Base-by-base conservation (phyloP, 441 rosid genomes). In the Erodium trifolium region DNA sequence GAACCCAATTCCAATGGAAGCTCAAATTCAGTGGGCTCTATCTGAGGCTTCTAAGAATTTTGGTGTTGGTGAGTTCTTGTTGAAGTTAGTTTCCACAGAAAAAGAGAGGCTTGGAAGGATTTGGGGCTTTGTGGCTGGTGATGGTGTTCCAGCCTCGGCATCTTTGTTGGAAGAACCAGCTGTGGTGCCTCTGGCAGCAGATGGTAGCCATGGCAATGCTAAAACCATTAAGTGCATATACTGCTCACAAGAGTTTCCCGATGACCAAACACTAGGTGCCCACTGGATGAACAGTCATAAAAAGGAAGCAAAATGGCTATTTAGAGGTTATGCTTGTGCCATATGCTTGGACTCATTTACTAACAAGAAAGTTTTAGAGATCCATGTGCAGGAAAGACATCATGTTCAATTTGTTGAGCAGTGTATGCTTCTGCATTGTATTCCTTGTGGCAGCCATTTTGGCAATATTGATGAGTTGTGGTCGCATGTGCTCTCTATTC, bases 261-360 rank as follows among this genome's bases (percentile, higher is more conserved):
- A 84, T 78, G 88, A 82, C 57, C 84, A 77, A 73, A 79, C 83
- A 71, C 88, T 90, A 19, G 80, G 87, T 55, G 71, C 66, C 51
- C 96, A 90, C 78, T 90, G 91, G 85, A 80, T 86, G 84, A 88
- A 85, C 73, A 82, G 74, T 70, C 96, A 90, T 66, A 87, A 73
- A 78, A 91, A 88, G 81, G 87, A 92, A 82, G 87, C 89, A 12
- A 94, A 89, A 68, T 83, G 95, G 92, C 78, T 82, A 14, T 90
- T 92, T 77, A 79, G 89, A 72, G 98, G 97, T 35, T 87, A 88
- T 77, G 98, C 93, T 66, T 95, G 98, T 77, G 96, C 99, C 69
- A 89, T 95, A 64, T 92, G 99, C 82, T 84, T 95, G 72, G 99
- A 95, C 82, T 89, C 98, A 43, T 95, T 90, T 74, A 89, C 89